Base-by-base conservation (phyloP, 169 alveolate species). In the Cyclospora cayetanensis region DNA sequence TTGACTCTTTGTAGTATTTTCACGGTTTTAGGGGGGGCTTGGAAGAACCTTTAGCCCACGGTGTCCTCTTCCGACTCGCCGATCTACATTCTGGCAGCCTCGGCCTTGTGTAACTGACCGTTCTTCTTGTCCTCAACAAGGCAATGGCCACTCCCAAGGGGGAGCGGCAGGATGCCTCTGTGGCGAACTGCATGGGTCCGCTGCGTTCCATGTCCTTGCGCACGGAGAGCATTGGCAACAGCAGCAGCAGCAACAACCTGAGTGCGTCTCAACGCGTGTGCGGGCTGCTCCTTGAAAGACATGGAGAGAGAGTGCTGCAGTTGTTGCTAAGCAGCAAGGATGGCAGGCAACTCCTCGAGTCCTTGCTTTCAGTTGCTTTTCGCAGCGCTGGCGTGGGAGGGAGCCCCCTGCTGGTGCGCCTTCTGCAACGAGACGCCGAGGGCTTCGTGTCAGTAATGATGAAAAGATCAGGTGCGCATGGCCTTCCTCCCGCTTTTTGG, bases 271-370 rank as follows among this genome's bases (percentile, higher is more conserved):
- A 80, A 74, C 76, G 76, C 0, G 52, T 53, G 25, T 80, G 76
- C 39, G 42, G 29, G 53, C 76, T 53, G 15, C 90, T 80, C 27
- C 90, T 80, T 9, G 77, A 80, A 34, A 52, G 90, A 18, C 77
- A 80, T 31, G 70, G 77, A 25, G 31, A 46, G 55, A 0, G 86
- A 20, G 55, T 76, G 31, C n/a, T 29, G 41, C 86, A 76, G 41
- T 41, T 76, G 39, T 65, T 76, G 65, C 65, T 76, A 12, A 41
- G 41, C 42, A 76, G 55, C 41, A 27, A 39, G 22, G 86, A 76
- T 4, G 86, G 86, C 27, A 39, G 27, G 22, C 15, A 29, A 25
- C 86, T 76, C 25, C 86, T 76, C 0, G 0, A 11, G 63, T 41
- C 39, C 0, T 43, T 76, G 3, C 37, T 76, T 4, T 35, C 86